Evolutionary conservation across 805 yeast genomes (phyloP), one percentile per base, ranked within the genome.

Genomic region (Metschnikowia shivogae): DNA sequence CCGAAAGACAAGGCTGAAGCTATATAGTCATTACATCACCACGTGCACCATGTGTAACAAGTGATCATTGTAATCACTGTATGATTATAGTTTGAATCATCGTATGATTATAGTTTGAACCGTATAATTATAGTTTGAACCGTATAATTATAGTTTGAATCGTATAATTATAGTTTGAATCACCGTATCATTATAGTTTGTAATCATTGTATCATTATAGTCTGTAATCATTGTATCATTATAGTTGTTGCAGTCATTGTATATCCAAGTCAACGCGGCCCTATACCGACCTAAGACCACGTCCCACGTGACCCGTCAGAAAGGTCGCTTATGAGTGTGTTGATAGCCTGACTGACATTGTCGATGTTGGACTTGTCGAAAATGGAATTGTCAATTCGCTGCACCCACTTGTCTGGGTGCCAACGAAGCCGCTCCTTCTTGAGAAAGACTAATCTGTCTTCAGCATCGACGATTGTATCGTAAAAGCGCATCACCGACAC

Each of bases 391-490:
- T 59, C 48, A 3, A 68, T 54, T 32, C 57, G 58, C 9, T 59
- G 57, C 9, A 58, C 54, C 81, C 83, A 76, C 54, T 73, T 76
- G 56, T 83, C 89, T 1, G 89, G 89, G 58, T 83, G 89, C 89
- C 89, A 83, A 49, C 77, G 62, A 5, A 82, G 59, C 44, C 89
- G 59, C 53, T 83, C 89, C 26, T 47, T 52, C 46, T 74, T 78
- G 5, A 70, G 40, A 13, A 68, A 46, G 1, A 55, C 62, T 2
- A 47, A 12, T 24, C 64, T 33, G 6, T 49, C 43, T 28, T 49
- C 38, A 9, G 29, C 26, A 54, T 32, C 44, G 1, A 39, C 17
- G 13, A 68, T 58, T 30, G 45, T 34, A 5, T 52, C 42, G 52
- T 65, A 70, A 45, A 70, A 70, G 22, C 44, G 58, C 11, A 43